phyloP scores from a whole-genome alignment of 495 filamentous ascomycete genomes.

The Ramalina intermedia region DNA sequence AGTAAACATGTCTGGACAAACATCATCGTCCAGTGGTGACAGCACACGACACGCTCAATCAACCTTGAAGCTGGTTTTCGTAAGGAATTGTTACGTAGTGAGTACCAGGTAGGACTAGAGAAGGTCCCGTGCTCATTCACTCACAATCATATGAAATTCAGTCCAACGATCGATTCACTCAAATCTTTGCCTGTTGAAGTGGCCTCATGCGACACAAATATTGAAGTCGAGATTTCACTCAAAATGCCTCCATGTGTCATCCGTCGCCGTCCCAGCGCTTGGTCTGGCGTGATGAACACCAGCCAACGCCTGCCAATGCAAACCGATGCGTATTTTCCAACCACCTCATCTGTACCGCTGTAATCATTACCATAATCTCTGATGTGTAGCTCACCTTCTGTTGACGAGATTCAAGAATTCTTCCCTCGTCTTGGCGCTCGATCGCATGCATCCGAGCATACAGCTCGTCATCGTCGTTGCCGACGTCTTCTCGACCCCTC shows the following conservation, averaged over 20 bases:
- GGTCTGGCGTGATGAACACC: slow-evolving; percentile 8
- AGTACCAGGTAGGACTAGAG: no score
- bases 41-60: no score
- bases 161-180: no score
- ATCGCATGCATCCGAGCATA: slow-evolving; percentile 86
- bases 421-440: slow-evolving; percentile 81
- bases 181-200: slow-evolving; percentile 5
- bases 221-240: background rate
- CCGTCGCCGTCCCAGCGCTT: slow-evolving; percentile 6
- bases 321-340: no score
- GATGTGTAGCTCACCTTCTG: slow-evolving; percentile 22
- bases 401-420: slow-evolving; percentile 82
- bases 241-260: background rate
- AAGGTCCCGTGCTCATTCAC: no score
- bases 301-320: background rate
- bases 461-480: slow-evolving; percentile 87
- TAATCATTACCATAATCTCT: no score
- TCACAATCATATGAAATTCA: no score
- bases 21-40: no score
- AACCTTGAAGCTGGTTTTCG: no score
- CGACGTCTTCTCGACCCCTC: slow-evolving; percentile 80
- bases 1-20: no score
- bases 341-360: no score
- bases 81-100: no score
- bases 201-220: background rate